phyloP scores from a whole-genome alignment of 345 rosid species.

The Hirschfeldia incana region DNA sequence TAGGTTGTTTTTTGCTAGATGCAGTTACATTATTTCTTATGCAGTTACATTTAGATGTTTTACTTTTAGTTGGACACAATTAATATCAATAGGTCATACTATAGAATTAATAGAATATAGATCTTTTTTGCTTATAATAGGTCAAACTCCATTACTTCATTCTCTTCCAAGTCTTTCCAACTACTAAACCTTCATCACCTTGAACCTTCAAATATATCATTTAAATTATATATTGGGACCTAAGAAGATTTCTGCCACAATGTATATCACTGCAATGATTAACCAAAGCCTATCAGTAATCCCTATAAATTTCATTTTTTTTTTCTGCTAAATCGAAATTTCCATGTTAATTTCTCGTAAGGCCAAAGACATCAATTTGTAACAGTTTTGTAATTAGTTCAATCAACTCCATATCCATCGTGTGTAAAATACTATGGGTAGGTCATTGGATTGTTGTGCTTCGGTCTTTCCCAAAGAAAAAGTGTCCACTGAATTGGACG shows the following conservation, averaged over 20 bases:
- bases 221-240: not conserved
- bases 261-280: not conserved
- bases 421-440: not conserved
- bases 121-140: slow-evolving; percentile 23
- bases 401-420: too few species aligned
- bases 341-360: not conserved
- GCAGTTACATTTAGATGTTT: too few species aligned
- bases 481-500: not conserved
- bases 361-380: not conserved
- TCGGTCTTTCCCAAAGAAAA: not conserved
- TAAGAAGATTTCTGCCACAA: not conserved
- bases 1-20: too few species aligned
- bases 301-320: too few species aligned
- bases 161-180: slow-evolving; percentile 15
- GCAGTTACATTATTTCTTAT: too few species aligned
- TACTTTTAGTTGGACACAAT: too few species aligned
- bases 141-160: slow-evolving; percentile 36
- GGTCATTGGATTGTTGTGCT: not conserved
- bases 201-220: not conserved
- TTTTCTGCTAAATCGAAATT: not conserved
- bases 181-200: not conserved
- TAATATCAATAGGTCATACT: too few species aligned
- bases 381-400: not conserved
- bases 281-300: not conserved
- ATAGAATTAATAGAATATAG: not conserved